Percentiles rank a stretch among this genome's conserved stretches.
phyloP scores from a whole-genome alignment of 805 yeast species.

The Saccharomycopsis sp. region DNA sequence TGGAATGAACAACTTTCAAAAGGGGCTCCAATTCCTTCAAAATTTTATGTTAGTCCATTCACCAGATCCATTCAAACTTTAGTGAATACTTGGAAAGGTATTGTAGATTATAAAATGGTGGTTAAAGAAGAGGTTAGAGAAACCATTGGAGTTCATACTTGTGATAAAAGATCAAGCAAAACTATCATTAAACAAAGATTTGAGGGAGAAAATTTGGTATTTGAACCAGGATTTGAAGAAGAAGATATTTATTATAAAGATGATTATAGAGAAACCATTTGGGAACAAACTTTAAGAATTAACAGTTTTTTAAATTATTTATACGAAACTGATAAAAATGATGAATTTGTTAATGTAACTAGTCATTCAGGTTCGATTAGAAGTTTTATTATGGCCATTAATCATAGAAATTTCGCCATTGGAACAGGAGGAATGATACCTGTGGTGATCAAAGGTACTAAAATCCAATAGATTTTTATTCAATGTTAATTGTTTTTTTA shows the following conservation, averaged over 20 bases:
- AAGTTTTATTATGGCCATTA: conserved; percentile 35
- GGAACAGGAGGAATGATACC: conserved; percentile 51
- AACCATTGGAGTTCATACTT: conserved; percentile 47
- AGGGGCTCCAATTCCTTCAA: conserved; percentile 48
- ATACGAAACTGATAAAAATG: conserved; percentile 24
- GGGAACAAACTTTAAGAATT: conserved; percentile 32
- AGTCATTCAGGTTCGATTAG: conserved; percentile 40
- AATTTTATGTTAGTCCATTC: conserved; percentile 51
- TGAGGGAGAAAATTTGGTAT: conserved; percentile 26
- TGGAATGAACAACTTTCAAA: conserved; percentile 30
- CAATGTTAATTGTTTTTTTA: no score
- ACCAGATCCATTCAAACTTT: conserved; percentile 53
- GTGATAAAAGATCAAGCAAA: conserved; percentile 42
- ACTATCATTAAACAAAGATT: conserved; percentile 30
- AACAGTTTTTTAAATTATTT: conserved; percentile 37
- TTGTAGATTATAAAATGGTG: conserved; percentile 5
- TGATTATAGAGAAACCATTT: conserved; percentile 36
- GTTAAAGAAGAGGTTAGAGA: conserved; percentile 45
- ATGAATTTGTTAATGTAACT: conserved; percentile 19
- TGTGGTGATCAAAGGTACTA: conserved; percentile 35
- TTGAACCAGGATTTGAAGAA: conserved; percentile 37
- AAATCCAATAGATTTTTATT: no score
- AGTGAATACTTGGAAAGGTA: conserved; percentile 39
- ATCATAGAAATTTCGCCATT: conserved; percentile 37
- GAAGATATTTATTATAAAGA: conserved; percentile 34